Percentiles rank a stretch among this genome's conserved stretches.
Conservation (phyloP, 2,329 filamentous ascomycete genomes). For the Colletotrichum shisoi region DNA sequence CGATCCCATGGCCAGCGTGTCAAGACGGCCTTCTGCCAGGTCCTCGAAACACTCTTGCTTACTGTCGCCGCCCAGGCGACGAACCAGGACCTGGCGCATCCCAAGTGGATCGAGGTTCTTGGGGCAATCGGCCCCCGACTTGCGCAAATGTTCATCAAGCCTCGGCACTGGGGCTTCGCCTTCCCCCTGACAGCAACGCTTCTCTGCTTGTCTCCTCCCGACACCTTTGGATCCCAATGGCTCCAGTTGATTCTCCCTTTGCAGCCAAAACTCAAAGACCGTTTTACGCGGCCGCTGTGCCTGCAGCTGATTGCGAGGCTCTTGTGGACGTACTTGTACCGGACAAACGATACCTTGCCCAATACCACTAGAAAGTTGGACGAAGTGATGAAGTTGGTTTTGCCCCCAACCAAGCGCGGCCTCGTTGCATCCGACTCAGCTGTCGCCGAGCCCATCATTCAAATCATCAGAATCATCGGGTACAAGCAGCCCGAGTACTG, state of each 20-base stretch:
- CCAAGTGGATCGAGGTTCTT: constrained; percentile 88
- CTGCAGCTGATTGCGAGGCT: constrained; percentile 89
- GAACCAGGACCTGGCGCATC: constrained; percentile 76
- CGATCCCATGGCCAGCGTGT: constrained; percentile 86
- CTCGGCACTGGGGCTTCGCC: constrained; percentile 87
- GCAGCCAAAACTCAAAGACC: constrained; percentile 84
- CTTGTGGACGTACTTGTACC: constrained; percentile 93
- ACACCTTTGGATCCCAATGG: constrained; percentile 87
- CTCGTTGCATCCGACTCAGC: constrained; percentile 82
- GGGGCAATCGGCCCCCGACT: constrained; percentile 79
- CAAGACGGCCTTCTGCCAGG: constrained; percentile 93
- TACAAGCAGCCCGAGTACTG: constrained; percentile 94
- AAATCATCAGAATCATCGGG: constrained; percentile 92
- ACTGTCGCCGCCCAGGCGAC: constrained; percentile 84
- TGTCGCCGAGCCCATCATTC: constrained; percentile 89
- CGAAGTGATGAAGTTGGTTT: constrained; percentile 83
- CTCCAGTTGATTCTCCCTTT: constrained; percentile 79
- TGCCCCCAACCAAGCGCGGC: constrained; percentile 81
- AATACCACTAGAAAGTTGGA: constrained; percentile 81
- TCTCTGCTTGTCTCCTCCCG: constrained; percentile 85
- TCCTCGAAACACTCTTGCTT: constrained; percentile 84
- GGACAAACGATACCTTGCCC: constrained; percentile 74
- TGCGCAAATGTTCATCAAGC: constrained; percentile 86
- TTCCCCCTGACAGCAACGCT: constrained; percentile 89
- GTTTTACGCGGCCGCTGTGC: constrained; percentile 77